phyloP scores from a whole-genome alignment of 345 rosid species.

The Mercurialis annua region DNA sequence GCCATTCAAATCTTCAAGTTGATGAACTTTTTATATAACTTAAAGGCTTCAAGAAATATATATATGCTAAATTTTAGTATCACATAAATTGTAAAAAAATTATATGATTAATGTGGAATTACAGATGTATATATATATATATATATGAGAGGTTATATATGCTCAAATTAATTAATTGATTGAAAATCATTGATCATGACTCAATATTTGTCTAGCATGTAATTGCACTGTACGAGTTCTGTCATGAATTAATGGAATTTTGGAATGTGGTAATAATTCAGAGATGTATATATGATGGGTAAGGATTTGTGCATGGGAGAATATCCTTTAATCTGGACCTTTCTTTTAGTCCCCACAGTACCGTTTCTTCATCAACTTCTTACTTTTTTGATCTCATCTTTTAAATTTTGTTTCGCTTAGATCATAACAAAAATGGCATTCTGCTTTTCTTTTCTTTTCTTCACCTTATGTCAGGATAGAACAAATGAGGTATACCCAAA shows the following conservation, averaged over 20 bases:
- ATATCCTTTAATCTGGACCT: background rate
- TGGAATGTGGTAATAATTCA: slow-evolving; percentile 5
- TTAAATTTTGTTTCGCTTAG: background rate
- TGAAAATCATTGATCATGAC: no score
- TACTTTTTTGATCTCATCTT: background rate
- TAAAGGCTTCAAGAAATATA: background rate
- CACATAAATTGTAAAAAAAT: background rate
- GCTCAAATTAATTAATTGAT: no score
- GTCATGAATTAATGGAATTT: background rate
- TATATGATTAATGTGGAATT: no score
- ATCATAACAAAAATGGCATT: no score
- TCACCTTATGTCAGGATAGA: no score
- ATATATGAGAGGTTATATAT: no score
- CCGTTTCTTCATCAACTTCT: background rate
- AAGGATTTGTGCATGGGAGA: slow-evolving; percentile 13
- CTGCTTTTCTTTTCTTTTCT: background rate
- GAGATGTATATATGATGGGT: slow-evolving; percentile 15
- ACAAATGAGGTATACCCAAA: no score
- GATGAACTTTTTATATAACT: no score
- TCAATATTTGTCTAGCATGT: background rate
- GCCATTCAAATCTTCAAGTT: background rate
- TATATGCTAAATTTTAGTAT: background rate
- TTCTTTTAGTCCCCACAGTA: slow-evolving; percentile 13
- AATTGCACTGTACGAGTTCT: background rate
- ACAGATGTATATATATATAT: background rate